A percentile compares a stretch with the other conserved stretches of the same genome.
phyloP scores from a whole-genome alignment of 2,329 filamentous ascomycete species.

The Phyllosticta citriasiana region DNA sequence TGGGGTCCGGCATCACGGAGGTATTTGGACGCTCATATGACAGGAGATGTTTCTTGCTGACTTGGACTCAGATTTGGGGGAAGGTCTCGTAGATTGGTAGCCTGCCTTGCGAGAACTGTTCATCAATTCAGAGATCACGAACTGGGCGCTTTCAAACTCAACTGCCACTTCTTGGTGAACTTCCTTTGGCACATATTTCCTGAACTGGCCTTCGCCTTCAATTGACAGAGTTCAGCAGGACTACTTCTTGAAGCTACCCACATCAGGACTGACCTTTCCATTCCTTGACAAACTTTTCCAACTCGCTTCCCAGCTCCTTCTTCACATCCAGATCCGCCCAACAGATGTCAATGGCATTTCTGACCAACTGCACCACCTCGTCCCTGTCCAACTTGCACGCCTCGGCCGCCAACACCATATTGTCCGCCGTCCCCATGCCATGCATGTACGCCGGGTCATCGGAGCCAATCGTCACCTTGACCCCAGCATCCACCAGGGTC shows the following conservation, averaged over 20 bases:
- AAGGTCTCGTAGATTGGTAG: no score
- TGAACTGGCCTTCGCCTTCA: no score
- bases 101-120: no score
- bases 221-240: no score
- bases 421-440: constrained; percentile 40
- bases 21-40: background rate
- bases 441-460: constrained; percentile 43
- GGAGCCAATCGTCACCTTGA: constrained; percentile 40
- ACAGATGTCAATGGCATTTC: constrained; percentile 36
- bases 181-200: no score
- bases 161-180: no score
- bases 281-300: background rate
- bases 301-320: constrained; percentile 9
- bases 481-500: constrained; percentile 33
- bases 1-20: background rate
- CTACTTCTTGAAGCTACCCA: no score
- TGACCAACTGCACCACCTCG: constrained; percentile 35
- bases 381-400: constrained; percentile 31
- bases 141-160: no score
- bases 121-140: no score
- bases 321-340: constrained; percentile 38
- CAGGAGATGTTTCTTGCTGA: background rate
- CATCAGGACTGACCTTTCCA: background rate
- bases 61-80: no score
- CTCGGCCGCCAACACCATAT: constrained; percentile 35